Conservation (phyloP, 1,139 yeast species). For the Magnusiomyces magnusii region DNA sequence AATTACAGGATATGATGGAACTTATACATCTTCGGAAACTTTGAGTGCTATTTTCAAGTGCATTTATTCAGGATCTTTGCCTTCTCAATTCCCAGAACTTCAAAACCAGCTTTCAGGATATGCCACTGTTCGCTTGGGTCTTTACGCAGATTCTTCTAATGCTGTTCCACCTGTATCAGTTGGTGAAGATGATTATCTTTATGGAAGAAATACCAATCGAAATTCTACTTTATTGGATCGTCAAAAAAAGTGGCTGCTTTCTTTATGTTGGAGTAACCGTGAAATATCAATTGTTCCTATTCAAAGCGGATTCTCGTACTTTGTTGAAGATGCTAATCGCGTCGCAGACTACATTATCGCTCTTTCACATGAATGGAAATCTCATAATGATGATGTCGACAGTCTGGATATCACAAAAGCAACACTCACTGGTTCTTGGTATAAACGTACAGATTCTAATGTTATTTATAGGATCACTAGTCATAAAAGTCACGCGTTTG, state of each 20-base stretch:
- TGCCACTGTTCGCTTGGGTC: constrained; percentile 12
- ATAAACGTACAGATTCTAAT: constrained; percentile 10
- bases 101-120: constrained; percentile 9
- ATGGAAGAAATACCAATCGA: neutral
- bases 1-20: neutral
- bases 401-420: neutral
- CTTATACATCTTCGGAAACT: constrained; percentile 6
- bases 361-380: constrained; percentile 10
- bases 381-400: neutral
- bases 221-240: neutral
- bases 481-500: constrained; percentile 10
- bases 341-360: constrained; percentile 9
- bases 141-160: constrained; percentile 7
- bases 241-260: constrained; percentile 11
- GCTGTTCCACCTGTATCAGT: neutral
- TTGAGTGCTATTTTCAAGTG: constrained; percentile 10
- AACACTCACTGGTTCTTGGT: neutral
- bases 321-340: constrained; percentile 6
- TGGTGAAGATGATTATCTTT: constrained; percentile 3
- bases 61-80: constrained; percentile 5
- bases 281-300: constrained; percentile 13
- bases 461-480: constrained; percentile 11
- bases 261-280: constrained; percentile 12
- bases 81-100: constrained; percentile 7
- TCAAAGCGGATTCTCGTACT: constrained; percentile 1